Conservation (phyloP, 768 basidiomycete species). For the Kwoniella sp. region DNA sequence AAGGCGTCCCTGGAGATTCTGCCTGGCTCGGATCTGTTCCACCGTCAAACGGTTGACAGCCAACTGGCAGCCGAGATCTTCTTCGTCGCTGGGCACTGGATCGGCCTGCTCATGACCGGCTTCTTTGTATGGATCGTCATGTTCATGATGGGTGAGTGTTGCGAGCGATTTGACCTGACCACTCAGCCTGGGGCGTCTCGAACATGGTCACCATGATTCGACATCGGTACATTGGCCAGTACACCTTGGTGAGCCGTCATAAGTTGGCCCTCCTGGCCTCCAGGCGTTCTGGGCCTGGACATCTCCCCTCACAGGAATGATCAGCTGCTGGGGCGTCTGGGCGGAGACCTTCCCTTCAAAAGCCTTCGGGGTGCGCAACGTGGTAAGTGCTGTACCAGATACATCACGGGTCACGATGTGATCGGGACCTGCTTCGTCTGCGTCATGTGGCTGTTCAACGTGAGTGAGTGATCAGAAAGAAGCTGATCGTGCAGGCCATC, state of each 20-base stretch:
- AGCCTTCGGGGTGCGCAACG: not conserved
- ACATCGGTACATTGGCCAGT: conserved; percentile 1
- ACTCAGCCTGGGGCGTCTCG: not conserved
- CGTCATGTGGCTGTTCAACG: conserved; percentile 1
- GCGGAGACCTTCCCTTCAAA: conserved; percentile 2
- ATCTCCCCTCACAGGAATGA: not conserved
- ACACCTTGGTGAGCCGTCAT: not conserved
- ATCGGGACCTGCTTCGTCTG: not conserved
- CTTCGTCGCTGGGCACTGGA: not conserved
- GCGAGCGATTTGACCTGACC: not conserved
- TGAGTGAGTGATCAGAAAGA: not conserved
- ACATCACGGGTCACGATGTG: not conserved
- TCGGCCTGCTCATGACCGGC: not conserved
- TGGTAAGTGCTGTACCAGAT: not conserved
- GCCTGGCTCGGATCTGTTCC: not conserved
- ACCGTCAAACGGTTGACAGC: not conserved
- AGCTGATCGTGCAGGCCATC: not conserved
- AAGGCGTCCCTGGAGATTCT: conserved; percentile 2
- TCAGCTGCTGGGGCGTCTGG: conserved; percentile 1
- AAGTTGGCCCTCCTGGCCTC: not conserved
- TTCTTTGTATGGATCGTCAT: not conserved
- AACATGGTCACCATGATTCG: not conserved
- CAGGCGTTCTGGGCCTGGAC: not conserved
- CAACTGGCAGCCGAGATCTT: not conserved
- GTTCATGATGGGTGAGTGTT: not conserved